A percentile compares a stretch with the other conserved stretches of the same genome.
Evolutionary conservation across 257 asterid species (phyloP).

Genomic region (Penstemon eatonii): DNA sequence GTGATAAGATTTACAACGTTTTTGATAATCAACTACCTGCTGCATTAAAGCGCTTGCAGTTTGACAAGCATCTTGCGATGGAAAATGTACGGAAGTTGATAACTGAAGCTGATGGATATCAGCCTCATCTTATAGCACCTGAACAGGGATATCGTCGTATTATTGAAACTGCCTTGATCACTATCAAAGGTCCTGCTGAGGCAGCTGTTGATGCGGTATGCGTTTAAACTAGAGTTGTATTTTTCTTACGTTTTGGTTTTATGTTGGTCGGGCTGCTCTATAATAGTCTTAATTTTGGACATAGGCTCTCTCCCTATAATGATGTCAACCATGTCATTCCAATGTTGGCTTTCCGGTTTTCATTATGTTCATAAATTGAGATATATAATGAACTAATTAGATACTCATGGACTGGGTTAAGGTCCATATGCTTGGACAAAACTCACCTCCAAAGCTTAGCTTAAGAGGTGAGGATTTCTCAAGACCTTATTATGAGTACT

Average conservation of each 20-base stretch:
- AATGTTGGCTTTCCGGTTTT: background rate
- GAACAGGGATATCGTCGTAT: constrained; percentile 83
- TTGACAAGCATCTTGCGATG: constrained; percentile 75
- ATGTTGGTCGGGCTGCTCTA: constrained; percentile 6
- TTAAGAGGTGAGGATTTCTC: no score
- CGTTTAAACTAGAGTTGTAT: background rate
- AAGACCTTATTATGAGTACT: no score
- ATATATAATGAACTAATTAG: background rate
- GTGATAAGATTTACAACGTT: constrained; percentile 68
- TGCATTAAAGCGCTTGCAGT: constrained; percentile 74
- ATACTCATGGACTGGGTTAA: background rate
- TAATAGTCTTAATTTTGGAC: background rate
- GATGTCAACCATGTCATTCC: background rate
- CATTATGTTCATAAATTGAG: background rate
- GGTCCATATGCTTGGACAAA: no score
- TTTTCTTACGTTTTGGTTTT: background rate
- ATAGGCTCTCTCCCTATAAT: constrained; percentile 11
- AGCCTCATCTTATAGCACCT: constrained; percentile 82
- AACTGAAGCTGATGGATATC: constrained; percentile 83
- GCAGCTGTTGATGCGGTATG: constrained; percentile 78
- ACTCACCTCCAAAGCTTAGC: no score
- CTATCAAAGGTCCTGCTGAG: constrained; percentile 78
- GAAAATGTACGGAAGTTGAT: constrained; percentile 69
- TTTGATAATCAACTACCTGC: constrained; percentile 77
- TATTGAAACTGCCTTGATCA: constrained; percentile 62